A percentile compares a stretch with the other conserved stretches of the same genome.
Evolutionary conservation across 169 alveolate species (phyloP).

Genomic region (Plasmodium coatneyi): DNA sequence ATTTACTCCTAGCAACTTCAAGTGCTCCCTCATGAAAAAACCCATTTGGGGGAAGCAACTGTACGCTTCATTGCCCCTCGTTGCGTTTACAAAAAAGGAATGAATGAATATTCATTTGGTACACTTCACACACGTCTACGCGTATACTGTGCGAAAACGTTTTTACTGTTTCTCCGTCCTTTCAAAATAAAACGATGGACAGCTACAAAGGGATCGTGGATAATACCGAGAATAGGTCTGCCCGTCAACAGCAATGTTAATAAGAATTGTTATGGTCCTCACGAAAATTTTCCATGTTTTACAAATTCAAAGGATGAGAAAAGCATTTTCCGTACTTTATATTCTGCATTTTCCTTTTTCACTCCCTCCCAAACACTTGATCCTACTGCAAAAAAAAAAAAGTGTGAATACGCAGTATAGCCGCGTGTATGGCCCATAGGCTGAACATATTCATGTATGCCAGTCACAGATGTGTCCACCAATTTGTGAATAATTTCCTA

Average conservation of each 20-base stretch:
- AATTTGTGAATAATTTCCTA: not conserved
- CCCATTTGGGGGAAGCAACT: not conserved
- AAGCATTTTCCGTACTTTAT: not conserved
- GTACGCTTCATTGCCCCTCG: not conserved
- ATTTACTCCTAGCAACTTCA: not conserved
- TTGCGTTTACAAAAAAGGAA: not conserved
- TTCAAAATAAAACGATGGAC: not conserved
- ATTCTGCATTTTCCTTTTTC: not conserved
- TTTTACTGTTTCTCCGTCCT: not conserved
- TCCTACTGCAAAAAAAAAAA: not conserved
- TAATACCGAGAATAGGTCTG: not conserved
- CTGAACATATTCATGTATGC: not conserved
- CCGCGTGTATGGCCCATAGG: not conserved
- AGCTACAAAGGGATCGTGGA: not conserved
- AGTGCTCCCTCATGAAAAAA: not conserved
- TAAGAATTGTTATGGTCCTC: not conserved
- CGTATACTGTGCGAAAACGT: not conserved
- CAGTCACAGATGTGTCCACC: not conserved
- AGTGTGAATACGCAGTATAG: not conserved
- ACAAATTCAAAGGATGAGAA: not conserved
- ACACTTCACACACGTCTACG: not conserved
- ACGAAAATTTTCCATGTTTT: not conserved
- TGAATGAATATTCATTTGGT: not conserved
- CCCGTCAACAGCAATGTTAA: not conserved
- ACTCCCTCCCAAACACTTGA: not conserved